Evolutionary conservation across 768 basidiomycete species (phyloP).

Genomic region (Inosperma sp.): DNA sequence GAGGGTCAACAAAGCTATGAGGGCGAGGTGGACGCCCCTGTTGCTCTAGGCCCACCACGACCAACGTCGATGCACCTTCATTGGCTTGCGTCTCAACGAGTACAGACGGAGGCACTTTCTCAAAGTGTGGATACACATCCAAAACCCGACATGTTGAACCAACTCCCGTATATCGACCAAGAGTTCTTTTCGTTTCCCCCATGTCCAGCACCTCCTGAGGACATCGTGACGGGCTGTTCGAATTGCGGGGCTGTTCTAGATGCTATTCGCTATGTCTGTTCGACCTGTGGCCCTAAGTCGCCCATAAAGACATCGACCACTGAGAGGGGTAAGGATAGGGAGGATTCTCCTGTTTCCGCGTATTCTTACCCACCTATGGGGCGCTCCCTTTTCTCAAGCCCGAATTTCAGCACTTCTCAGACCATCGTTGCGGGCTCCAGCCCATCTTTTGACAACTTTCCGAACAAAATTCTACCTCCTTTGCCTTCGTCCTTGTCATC

Average conservation of each 20-base stretch:
- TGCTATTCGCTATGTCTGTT: conserved; percentile 85
- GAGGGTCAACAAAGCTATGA: conserved; percentile 36
- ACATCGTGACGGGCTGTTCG: conserved; percentile 75
- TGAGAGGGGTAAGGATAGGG: conserved; percentile 51
- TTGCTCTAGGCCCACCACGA: conserved; percentile 35
- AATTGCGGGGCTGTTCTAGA: conserved; percentile 72
- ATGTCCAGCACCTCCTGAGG: conserved; percentile 47
- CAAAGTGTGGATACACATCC: too few species aligned
- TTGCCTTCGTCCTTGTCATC: conserved; percentile 26
- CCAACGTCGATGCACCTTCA: conserved; percentile 63
- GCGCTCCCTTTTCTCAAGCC: conserved; percentile 25
- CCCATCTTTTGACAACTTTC: conserved; percentile 18
- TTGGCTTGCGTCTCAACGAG: conserved; percentile 59
- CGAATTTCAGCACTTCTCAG: conserved; percentile 34
- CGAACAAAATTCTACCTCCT: conserved; percentile 43
- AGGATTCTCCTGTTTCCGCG: conserved; percentile 24
- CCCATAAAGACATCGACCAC: conserved; percentile 31
- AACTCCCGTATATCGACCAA: conserved; percentile 33
- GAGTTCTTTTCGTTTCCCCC: conserved; percentile 53
- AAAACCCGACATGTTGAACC: too few species aligned
- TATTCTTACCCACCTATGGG: conserved; percentile 34
- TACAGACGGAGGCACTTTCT: conserved; percentile 25
- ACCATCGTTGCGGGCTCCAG: conserved; percentile 34
- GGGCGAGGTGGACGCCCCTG: conserved; percentile 23
- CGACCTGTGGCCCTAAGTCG: conserved; percentile 77